Evolutionary conservation across 768 basidiomycete species (phyloP), one percentile per base, ranked within the genome.

Genomic region (Sistotremastrum suecicum): DNA sequence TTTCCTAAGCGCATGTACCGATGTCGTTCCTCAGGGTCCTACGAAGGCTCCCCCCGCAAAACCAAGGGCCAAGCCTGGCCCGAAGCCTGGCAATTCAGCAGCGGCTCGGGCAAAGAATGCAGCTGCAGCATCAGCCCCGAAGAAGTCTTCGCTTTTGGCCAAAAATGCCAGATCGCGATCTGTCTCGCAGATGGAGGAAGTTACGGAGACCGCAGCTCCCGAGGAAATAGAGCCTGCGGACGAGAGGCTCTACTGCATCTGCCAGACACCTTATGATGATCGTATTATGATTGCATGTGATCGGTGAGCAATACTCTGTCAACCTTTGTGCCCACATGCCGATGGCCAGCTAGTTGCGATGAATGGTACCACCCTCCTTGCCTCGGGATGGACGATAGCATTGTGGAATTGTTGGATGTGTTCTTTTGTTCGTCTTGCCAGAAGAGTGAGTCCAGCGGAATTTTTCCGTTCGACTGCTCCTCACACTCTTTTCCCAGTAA

Each of bases 291-390:
- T 94, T 59, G 90, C 86, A 30, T 94, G 90, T 57, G 90, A 94
- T 66, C 73, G 78, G 87, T 88, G 53, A 45, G 83, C 59, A 2
- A 0, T 4, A 7, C 12, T 39, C 2, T 37, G 32, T 30, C 42
- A 30, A 37, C 45, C n/a, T 20, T 11, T 7, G 32, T 36, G 6
- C 7, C 43, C 4, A 9, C 6, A 8, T 12, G 45, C 20, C 20
- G 20, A 20, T 20, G 20, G 20, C 20, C 20, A 20, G 20, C 20
- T 20, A 90, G 89, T 31, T 94, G 90, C 60, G 90, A 92, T 55
- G 85, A 91, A 50, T 95, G 90, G 90, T 94, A 88, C 59, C 90
- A 95, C 58, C 83, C 84, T 0, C 71, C 76, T 41, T 95, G 90
- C 54, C 79, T 92, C 30, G 66, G 75, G 37, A 83, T 92, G 72